Conservation (phyloP, 2,329 filamentous ascomycete genomes). For the Stachybotrys chlorohalonatus region DNA sequence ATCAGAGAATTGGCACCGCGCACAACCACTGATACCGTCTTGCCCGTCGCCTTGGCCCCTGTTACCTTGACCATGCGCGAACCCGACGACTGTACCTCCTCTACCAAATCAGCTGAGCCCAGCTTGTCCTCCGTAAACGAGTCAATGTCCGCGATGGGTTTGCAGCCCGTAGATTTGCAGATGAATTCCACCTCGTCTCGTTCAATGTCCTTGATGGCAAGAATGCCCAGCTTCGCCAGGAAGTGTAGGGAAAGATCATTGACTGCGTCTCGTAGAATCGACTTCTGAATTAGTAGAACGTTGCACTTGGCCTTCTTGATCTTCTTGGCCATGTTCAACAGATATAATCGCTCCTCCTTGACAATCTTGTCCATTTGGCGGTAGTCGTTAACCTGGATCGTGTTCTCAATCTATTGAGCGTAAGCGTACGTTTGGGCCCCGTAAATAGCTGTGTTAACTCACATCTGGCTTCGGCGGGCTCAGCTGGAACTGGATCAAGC, state of each 20-base stretch:
- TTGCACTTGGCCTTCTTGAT: conserved; percentile 99
- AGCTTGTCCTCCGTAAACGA: conserved; percentile 99
- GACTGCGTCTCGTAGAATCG: conserved; percentile 92
- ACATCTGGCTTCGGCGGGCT: conserved; percentile 96
- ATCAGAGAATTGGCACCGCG: conserved; percentile 92
- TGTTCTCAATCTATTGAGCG: conserved; percentile 80
- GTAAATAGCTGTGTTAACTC: conserved; percentile 24
- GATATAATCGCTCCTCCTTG: conserved; percentile 96
- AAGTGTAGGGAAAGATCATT: conserved; percentile 98
- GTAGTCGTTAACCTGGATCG: conserved; percentile 98
- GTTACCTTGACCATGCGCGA: conserved; percentile 92
- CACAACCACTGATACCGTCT: conserved; percentile 91
- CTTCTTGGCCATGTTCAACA: conserved; percentile 99
- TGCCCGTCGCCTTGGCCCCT: conserved; percentile 72
- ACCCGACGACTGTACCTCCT: conserved; percentile 81
- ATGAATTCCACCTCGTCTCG: conserved; percentile 98
- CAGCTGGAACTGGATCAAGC: conserved; percentile 95
- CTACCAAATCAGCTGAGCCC: conserved; percentile 83
- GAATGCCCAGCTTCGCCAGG: conserved; percentile 90
- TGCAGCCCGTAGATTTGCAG: conserved; percentile 98
- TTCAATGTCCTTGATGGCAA: conserved; percentile 96
- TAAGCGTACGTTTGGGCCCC: conserved; percentile 7
- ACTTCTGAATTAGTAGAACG: conserved; percentile 96
- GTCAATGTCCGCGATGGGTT: conserved; percentile 96
- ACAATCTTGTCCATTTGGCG: conserved; percentile 99